Percentiles rank a stretch among this genome's conserved stretches.
Evolutionary conservation across 2,329 filamentous ascomycete genomes (phyloP).

Genomic region (Thyridium curvatum): DNA sequence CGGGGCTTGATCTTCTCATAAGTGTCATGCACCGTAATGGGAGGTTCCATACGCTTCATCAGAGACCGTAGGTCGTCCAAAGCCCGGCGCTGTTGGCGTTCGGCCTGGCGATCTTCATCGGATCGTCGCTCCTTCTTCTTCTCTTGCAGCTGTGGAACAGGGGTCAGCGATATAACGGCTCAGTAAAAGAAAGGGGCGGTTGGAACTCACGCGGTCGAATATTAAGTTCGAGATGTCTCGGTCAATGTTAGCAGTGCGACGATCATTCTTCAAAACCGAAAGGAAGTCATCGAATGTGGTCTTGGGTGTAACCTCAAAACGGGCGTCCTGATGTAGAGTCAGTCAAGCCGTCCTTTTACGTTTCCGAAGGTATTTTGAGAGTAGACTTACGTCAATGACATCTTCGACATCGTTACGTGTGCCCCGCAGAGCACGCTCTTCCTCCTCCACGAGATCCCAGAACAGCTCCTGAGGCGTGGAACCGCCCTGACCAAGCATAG

Average conservation of each 20-base stretch:
- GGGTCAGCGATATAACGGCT: constrained; percentile 1
- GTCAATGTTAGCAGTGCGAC: constrained; percentile 82
- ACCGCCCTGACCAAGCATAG: constrained; percentile 76
- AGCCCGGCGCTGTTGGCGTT: constrained; percentile 79
- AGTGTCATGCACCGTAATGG: constrained; percentile 68
- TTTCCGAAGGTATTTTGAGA: neutral
- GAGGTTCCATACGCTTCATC: constrained; percentile 86
- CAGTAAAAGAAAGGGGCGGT: neutral
- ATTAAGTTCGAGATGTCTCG: constrained; percentile 72
- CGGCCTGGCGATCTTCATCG: constrained; percentile 79
- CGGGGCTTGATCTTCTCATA: constrained; percentile 84
- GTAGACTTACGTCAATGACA: constrained; percentile 71
- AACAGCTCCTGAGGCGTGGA: constrained; percentile 88
- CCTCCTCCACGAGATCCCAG: constrained; percentile 92
- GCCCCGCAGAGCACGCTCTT: constrained; percentile 78
- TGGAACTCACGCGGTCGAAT: constrained; percentile 64
- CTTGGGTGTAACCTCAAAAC: constrained; percentile 80
- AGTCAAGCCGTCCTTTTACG: constrained; percentile 19
- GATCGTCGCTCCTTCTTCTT: constrained; percentile 79
- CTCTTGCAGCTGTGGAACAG: constrained; percentile 59
- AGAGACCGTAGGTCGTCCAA: constrained; percentile 78
- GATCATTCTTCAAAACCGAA: constrained; percentile 75
- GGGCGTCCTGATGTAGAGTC: constrained; percentile 62
- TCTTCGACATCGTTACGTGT: constrained; percentile 80
- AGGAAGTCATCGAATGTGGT: constrained; percentile 88